Evolutionary conservation across 2,329 filamentous ascomycete genomes (phyloP).

Genomic region (Epichloe hybrida): DNA sequence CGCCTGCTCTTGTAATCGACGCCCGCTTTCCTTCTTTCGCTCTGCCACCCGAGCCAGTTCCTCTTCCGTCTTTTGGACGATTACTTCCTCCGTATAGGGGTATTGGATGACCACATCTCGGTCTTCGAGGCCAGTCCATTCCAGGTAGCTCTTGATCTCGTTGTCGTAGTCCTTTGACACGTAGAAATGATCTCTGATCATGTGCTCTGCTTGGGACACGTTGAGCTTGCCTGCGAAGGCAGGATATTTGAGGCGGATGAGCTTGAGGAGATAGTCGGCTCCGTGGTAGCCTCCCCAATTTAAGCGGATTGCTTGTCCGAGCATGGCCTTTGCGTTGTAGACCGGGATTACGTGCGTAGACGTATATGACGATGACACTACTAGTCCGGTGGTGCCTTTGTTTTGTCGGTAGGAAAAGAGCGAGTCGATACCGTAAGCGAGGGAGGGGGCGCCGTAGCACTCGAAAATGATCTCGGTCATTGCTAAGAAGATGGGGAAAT

Average conservation of each 20-base stretch:
- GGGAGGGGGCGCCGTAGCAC: conserved; percentile 78
- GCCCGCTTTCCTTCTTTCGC: conserved; percentile 85
- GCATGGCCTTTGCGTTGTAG: conserved; percentile 68
- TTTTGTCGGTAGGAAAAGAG: conserved; percentile 95
- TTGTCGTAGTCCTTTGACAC: conserved; percentile 70
- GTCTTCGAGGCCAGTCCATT: conserved; percentile 87
- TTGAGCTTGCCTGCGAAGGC: conserved; percentile 78
- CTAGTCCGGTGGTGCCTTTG: conserved; percentile 70
- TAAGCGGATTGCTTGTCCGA: conserved; percentile 73
- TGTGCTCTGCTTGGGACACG: conserved; percentile 71
- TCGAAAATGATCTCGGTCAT: conserved; percentile 98
- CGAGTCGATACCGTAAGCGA: conserved; percentile 91
- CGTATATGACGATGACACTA: conserved; percentile 84
- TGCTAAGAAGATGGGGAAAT: conserved; percentile 34
- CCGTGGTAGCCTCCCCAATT: conserved; percentile 93
- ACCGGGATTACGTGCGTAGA: conserved; percentile 94
- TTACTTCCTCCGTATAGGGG: conserved; percentile 80
- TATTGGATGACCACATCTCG: conserved; percentile 83
- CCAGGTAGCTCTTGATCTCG: conserved; percentile 64
- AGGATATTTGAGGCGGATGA: conserved; percentile 84
- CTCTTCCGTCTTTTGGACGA: conserved; percentile 86
- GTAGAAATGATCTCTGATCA: conserved; percentile 83
- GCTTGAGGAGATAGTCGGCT: conserved; percentile 80
- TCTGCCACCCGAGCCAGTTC: conserved; percentile 84
- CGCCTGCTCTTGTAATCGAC: conserved; percentile 85